Evolutionary conservation across 2,329 filamentous ascomycete genomes (phyloP), one percentile per base, ranked within the genome.

Genomic region (Apiospora saccharicola): DNA sequence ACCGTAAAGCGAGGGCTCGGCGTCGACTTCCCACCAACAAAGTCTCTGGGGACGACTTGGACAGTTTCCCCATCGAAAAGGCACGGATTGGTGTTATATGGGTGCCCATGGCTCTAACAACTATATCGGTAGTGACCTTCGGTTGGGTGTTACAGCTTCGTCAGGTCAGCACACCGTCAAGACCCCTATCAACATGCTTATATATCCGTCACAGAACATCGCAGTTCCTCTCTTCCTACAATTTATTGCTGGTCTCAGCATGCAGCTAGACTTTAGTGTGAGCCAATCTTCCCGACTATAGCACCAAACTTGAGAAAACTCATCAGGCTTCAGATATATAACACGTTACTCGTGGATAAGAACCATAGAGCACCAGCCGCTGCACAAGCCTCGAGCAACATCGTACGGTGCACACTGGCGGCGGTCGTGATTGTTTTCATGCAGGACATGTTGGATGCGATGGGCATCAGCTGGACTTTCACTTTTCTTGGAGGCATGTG

Each of bases 181-280:
- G 34, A 2, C 34, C 19, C 57, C 19, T 64, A 6, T 41, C 1
- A 41, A 1, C 34, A n/a, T 64, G 34, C 57, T 24, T 14, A 64
- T n/a, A n/a, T n/a, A 13, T 1, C 6, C 8, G 57, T 10, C 7
- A 0, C n/a, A 64, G 74, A 72, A 77, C 22, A 70, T 78, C 49
- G 72, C 74, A 26, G 47, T 76, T 47, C 72, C 73, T 22, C 74
- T 78, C 41, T 68, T 68, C 19, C 68, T 78, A 46, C 75, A 78
- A 43, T 79, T 79, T 46, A 53, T 78, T 24, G 37, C 72, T 14
- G 75, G 75, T 16, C 61, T 78, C 6, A 72, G 67, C 43, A 74
- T 77, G 75, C 75, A 77, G 43, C 72, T 77, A 19, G 72, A 76
- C 26, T 77, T 77, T 37, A 72, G 71, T 64, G 71, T 70, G n/a